Evolutionary conservation across 768 basidiomycete species (phyloP).

Genomic region (Russula foetens): DNA sequence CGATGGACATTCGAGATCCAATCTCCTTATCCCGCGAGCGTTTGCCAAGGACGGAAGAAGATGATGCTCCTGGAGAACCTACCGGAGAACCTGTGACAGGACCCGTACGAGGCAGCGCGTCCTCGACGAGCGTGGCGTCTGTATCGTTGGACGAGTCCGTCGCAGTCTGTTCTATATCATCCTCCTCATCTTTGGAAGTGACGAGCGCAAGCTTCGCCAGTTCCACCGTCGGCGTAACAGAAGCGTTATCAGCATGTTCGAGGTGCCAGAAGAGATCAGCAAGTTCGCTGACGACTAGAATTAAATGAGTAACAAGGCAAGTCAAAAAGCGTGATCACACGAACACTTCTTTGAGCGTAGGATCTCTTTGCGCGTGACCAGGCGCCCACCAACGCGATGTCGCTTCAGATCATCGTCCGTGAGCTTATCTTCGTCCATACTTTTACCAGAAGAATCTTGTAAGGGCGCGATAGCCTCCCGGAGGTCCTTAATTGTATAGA

Average conservation of each 20-base stretch:
- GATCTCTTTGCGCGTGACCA: conserved; percentile 76
- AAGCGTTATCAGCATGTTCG: conserved; percentile 51
- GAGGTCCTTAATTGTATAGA: conserved; percentile 91
- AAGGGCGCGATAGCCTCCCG: conserved; percentile 63
- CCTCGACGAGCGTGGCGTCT: conserved; percentile 83
- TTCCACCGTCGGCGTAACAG: conserved; percentile 79
- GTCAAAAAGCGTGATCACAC: not conserved
- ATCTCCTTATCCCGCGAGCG: conserved; percentile 41
- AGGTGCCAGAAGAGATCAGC: conserved; percentile 72
- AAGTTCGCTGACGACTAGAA: conserved; percentile 68
- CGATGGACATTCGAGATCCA: conserved; percentile 44
- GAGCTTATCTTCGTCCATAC: conserved; percentile 57
- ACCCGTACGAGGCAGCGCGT: conserved; percentile 32
- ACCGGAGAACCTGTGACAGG: conserved; percentile 28
- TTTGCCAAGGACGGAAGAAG: conserved; percentile 53
- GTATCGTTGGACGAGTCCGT: conserved; percentile 83
- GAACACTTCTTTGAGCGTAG: conserved; percentile 77
- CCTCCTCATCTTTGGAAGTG: conserved; percentile 85
- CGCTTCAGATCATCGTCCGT: conserved; percentile 75
- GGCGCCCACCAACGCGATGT: conserved; percentile 81
- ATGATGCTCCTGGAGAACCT: conserved; percentile 18
- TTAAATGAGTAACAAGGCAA: conserved; percentile 15
- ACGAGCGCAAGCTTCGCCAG: conserved; percentile 88
- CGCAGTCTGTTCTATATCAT: conserved; percentile 62
- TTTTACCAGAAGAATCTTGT: conserved; percentile 45